Evolutionary conservation across 164 flowering plant species (phyloP).

Genomic region (Berberis thunbergii): DNA sequence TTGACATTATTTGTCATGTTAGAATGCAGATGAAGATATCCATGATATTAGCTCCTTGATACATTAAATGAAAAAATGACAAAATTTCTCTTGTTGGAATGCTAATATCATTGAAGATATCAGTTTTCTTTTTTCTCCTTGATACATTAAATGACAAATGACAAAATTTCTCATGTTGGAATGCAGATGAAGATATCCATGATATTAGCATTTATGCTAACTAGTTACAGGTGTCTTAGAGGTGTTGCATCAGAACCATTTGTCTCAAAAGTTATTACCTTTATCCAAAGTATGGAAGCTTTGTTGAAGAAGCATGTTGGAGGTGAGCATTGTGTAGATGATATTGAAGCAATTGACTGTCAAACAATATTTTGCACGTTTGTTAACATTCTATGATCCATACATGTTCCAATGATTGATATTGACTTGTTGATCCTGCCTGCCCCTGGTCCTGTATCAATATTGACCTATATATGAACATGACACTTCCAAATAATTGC

Average conservation of each 20-base stretch:
- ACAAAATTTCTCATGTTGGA: background rate
- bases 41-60: background rate
- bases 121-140: background rate
- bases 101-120: background rate
- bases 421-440: too few species aligned
- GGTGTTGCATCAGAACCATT: conserved; percentile 46
- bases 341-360: too few species aligned
- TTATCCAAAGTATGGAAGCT: conserved; percentile 25
- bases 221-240: conserved; percentile 53
- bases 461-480: too few species aligned
- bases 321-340: conserved; percentile 31
- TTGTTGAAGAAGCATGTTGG: conserved; percentile 28
- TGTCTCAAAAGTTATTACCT: conserved; percentile 39
- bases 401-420: too few species aligned
- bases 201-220: conserved; percentile 42
- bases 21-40: conserved; percentile 20
- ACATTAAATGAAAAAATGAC: background rate
- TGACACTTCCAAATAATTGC: too few species aligned
- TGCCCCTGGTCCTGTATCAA: too few species aligned
- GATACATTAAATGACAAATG: background rate
- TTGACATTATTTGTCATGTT: background rate
- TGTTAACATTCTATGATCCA: too few species aligned
- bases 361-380: too few species aligned
- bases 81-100: background rate
- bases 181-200: conserved; percentile 53